Evolutionary conservation across 2,329 filamentous ascomycete genomes (phyloP), one percentile per base, ranked within the genome.

Genomic region (Sarocladiaceae sp.): DNA sequence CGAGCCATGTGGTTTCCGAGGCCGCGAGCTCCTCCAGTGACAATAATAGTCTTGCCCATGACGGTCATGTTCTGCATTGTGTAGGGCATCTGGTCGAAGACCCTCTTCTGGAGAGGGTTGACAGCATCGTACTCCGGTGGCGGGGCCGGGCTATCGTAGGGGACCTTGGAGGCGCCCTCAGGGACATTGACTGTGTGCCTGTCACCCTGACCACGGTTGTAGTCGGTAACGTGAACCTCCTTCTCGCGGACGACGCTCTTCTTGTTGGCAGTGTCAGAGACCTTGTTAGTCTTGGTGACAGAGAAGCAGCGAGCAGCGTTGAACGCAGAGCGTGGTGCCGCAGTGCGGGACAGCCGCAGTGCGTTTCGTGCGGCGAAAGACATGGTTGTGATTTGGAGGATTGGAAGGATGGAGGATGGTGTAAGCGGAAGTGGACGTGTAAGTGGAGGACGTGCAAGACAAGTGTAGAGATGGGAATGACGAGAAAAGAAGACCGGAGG

Each of bases 1-100:
- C 86, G 82, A 46, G 87, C 87, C 84, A 91, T 91, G 73, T 86
- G 78, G 77, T 88, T 88, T 48, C 88, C 88, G 5, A 92, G 76
- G 64, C 88, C 87, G 61, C 87, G 85, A 56, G 86, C 88, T 66
- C 85, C 88, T 64, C 86, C 87, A 65, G 87, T 90, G 60, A 90
- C 70, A 58, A 90, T 77, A 58, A 88, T 84, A 52, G 85, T 80
- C 77, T 89, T 89, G 65, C 76, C 84, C 66, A 79, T 80, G 55
- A 89, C 76, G 50, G 77, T 82, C 77, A 88, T 86, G 69, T 79
- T 86, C 69, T 83, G 77, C 70, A 90, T 75, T 31, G 84, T 89
- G 26, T 78, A 75, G 4, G 84, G 80, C 65, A 89, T 74, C 39
- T 74, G 67, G 47, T 76, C 66, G 66, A 75, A 83, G 52, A 81